Evolutionary conservation across 2,329 filamentous ascomycete genomes (phyloP), one percentile per base, ranked within the genome.

Genomic region (Neopestalotiopsis rosae): DNA sequence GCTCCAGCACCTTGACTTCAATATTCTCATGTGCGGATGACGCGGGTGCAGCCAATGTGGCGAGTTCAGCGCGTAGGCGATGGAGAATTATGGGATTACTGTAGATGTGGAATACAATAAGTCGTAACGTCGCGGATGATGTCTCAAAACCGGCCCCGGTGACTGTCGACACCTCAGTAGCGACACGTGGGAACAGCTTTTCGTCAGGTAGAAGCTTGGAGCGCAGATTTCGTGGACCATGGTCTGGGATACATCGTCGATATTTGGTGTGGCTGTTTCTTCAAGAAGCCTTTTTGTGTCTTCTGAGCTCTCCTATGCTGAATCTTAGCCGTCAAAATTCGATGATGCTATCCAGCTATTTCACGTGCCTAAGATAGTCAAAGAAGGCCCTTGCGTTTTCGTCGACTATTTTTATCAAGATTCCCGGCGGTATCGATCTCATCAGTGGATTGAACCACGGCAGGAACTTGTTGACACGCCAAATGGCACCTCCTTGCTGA

Each of bases 381-480:
- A 59, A 49, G 70, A 72, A 42, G 0, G 61, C 61, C 9, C 49
- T 66, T 1, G 52, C 69, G 14, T 40, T 66, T 3, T 62, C 20
- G 61, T 70, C 69, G 10, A 62, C 70, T 13, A 52, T 49, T 52
- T 69, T 70, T 62, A 70, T 70, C 10, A 66, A 56, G 34, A 52
- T 68, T 5, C 62, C 61, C 14, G 45, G 57, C 0, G 71, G 72
- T 1, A 74, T 68, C 14, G 70, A 64, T 28, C 34, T 61, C 30
- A 74, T 62, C 2, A 42, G 13, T 1, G 69, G 72, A 0, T 70
- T 70, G 32, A 70, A 73, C 70, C 71, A 73, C 45, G 67, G 68
- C 6, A 73, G 20, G 42, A 71, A 69, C 61, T 75, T 75, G 34
- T 69, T 72, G 3, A 24, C 38, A 4, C 20, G 32, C 66, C 66